Conservation (phyloP, 441 rosid genomes). For the Raphanus hybrid region DNA sequence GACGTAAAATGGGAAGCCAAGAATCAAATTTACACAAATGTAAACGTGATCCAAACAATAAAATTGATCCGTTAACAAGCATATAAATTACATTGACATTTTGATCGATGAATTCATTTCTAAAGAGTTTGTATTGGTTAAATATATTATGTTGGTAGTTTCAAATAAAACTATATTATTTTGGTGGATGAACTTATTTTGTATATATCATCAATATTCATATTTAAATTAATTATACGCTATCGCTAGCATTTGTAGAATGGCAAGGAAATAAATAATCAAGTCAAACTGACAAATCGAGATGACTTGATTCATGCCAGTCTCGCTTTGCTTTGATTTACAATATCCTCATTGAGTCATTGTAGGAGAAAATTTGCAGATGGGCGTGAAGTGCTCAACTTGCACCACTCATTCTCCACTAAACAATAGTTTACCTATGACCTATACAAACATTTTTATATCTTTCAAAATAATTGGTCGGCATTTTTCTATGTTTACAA, state of each 20-base stretch:
- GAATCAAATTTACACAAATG: not conserved
- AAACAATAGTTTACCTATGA: conserved; percentile 16
- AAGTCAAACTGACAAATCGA: not conserved
- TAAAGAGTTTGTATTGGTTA: not conserved
- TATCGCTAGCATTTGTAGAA: not conserved
- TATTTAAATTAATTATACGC: not conserved
- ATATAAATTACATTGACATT: not conserved
- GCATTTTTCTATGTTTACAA: not conserved
- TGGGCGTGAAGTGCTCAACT: conserved; percentile 7
- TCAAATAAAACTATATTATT: not conserved
- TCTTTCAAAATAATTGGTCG: conserved; percentile 18
- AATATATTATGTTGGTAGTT: not conserved
- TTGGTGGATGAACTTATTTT: not conserved
- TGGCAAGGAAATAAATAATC: not conserved
- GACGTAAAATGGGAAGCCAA: not conserved
- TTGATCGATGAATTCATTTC: not conserved
- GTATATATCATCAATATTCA: not conserved
- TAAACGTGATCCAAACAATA: not conserved
- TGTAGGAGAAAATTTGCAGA: not conserved
- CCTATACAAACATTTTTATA: conserved; percentile 9
- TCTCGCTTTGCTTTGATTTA: conserved; percentile 18
- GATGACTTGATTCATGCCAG: conserved; percentile 15
- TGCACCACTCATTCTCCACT: conserved; percentile 26
- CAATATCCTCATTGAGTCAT: not conserved
- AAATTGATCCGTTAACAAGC: not conserved